Base-by-base conservation (phyloP, 176 grass and related monocot species). In the Avena eriantha region DNA sequence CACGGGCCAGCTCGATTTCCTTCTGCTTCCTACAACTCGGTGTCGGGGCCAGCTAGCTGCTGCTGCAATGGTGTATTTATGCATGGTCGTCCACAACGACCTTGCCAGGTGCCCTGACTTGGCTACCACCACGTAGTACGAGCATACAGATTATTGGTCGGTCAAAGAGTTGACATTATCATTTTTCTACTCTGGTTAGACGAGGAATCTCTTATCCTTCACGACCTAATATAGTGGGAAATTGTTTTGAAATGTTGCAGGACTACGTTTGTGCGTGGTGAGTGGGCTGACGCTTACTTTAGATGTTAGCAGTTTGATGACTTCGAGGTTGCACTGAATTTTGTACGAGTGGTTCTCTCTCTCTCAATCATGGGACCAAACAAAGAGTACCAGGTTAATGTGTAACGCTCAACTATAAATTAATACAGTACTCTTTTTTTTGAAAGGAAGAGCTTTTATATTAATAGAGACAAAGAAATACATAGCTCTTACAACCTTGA, bases 21-120 rank as follows among this genome's bases (percentile, higher is more conserved):
- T 48, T 58, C 34, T 17, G 34, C 79, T n/a, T 5, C 9, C 34
- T 54, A 26, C 48, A 51, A 4, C 47, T 76, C 3, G 73, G 23
- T 35, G 56, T 14, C 36, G 70, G 19, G 68, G 55, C 55, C 39
- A 3, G 12, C 49, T 41, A 84, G 54, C 59, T 19, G 57, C n/a
- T 13, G 68, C 67, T 13, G 11, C 5, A 50, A 46, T 24, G 36
- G 22, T 22, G 36, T 76, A 84, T 84, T 63, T 84, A 35, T 75
- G 53, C 69, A 60, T 17, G 50, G 11, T 31, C 64, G 49, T 51
- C 60, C 15, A 3, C 14, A 34, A 5, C 15, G 23, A 31, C 61
- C 12, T 15, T 50, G 24, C 23, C 60, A 66, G 31, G 31, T 67
- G 64, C 17, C 12, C 16, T 67, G 64, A 67, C 39, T 15, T 8